A percentile compares a stretch with the other conserved stretches of the same genome.
phyloP scores from a whole-genome alignment of 1,139 yeast genomes.

The Hansenula sp. region DNA sequence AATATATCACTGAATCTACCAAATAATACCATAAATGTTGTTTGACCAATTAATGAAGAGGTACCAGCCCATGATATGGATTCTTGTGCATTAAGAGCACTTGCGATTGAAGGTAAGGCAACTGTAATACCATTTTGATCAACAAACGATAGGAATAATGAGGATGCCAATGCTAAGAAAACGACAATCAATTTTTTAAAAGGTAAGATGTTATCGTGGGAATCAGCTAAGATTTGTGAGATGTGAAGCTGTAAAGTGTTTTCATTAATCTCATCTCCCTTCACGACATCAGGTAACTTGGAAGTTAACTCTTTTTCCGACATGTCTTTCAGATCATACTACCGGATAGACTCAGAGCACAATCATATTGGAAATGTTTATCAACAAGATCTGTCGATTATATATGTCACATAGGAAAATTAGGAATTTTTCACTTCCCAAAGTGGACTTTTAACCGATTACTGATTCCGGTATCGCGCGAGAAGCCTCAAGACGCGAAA shows the following conservation, averaged over 20 bases:
- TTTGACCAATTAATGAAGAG: slow-evolving; percentile 37
- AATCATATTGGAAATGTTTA: too few relatives aligned
- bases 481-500: too few relatives aligned
- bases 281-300: too few relatives aligned
- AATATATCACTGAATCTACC: slow-evolving; percentile 40
- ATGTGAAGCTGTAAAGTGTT: not conserved
- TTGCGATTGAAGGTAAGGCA: slow-evolving; percentile 22
- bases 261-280: too few relatives aligned
- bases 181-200: not conserved
- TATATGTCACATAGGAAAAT: too few relatives aligned
- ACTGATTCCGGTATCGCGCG: too few relatives aligned
- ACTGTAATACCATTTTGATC: slow-evolving; percentile 1
- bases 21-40: slow-evolving; percentile 37
- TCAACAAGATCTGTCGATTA: too few relatives aligned
- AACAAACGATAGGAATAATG: not conserved
- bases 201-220: not conserved
- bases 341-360: too few relatives aligned
- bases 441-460: too few relatives aligned
- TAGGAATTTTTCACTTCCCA: too few relatives aligned
- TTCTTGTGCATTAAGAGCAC: slow-evolving; percentile 30
- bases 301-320: too few relatives aligned
- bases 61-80: slow-evolving; percentile 46
- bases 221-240: not conserved
- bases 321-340: too few relatives aligned
- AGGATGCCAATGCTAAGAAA: not conserved